Percentiles rank a stretch among this genome's conserved stretches.
phyloP scores from a whole-genome alignment of 1,284 basidiomycete species.

The Tilletiaria anomala region DNA sequence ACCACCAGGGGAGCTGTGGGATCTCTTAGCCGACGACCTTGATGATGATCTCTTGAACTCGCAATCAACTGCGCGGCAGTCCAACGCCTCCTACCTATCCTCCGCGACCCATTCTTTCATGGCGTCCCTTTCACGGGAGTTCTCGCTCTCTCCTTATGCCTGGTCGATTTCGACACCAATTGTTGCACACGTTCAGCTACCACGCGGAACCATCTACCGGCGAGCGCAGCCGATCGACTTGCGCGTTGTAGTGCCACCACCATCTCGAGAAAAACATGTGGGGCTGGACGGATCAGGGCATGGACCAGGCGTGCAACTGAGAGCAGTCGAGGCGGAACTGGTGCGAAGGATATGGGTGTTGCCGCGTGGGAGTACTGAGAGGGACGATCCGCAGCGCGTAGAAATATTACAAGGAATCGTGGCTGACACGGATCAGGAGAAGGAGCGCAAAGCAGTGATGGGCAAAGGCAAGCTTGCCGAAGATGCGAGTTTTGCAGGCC shows the following conservation, averaged over 20 bases:
- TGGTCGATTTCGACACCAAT: conserved; percentile 21
- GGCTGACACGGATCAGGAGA: background rate
- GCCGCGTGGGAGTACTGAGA: too few species aligned
- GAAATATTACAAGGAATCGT: too few species aligned
- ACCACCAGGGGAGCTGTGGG: conserved; percentile 9
- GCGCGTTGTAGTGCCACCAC: conserved; percentile 23
- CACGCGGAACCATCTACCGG: conserved; percentile 28
- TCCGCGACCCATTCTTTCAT: conserved; percentile 8
- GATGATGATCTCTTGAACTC: too few species aligned
- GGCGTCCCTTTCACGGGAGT: background rate
- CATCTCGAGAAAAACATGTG: too few species aligned
- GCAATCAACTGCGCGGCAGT: too few species aligned
- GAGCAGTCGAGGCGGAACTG: conserved; percentile 28
- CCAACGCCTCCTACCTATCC: too few species aligned
- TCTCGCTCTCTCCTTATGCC: conserved; percentile 10
- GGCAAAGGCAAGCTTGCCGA: background rate
- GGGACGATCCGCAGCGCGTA: too few species aligned
- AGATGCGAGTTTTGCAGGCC: too few species aligned
- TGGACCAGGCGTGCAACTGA: conserved; percentile 23
- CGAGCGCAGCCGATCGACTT: conserved; percentile 30
- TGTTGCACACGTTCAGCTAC: conserved; percentile 20
- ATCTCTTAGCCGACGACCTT: too few species aligned
- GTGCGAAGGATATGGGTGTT: conserved; percentile 22
- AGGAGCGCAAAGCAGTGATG: background rate
- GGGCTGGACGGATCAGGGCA: conserved; percentile 7